Evolutionary conservation across 2,329 filamentous ascomycete genomes (phyloP), one percentile per base, ranked within the genome.

Genomic region (Bipolaris sorokiniana): DNA sequence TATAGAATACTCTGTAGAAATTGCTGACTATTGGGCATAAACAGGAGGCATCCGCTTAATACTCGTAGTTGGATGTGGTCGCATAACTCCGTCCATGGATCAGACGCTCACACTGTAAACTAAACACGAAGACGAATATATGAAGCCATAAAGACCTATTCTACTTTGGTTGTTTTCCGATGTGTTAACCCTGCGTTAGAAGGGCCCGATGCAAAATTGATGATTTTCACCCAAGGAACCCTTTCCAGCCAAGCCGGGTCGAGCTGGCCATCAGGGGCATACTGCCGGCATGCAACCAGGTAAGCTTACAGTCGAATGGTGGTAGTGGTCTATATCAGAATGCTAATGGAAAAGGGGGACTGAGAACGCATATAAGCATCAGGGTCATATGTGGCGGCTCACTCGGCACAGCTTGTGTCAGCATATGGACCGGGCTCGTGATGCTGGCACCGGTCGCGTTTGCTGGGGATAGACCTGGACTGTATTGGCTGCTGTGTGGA

Each of bases 281-380:
- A 28, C 26, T 28, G 2, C 7, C 7, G 26, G 26, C 7, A 28
- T 28, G 7, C 26, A 28, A 28, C 26, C 26, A 28, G 9, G 26
- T 10, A 28, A 28, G 26, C 26, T 10, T 28, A 28, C 9, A 28
- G 26, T 28, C 26, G 26, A 28, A 51, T 62, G 54, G 52, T 53
- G 49, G 51, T 28, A 38, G 20, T 59, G 58, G 51, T 65, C 58
- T 52, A 56, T 44, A 57, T 28, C 26, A 1, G 7, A 28, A 28
- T 28, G 7, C 26, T 28, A 28, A 28, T 28, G 9, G 26, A 10
- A 28, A 28, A 10, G 9, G 26, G 26, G 7, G 26, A 9, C 9
- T 28, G 9, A 28, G 26, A 28, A 28, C 3, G 7, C 3, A 28
- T 28, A 9, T 28, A 10, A 28, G 2, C 28, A 31, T 31, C 28